Conservation (phyloP, 2,329 filamentous ascomycete genomes). For the Aspergillus candidus region DNA sequence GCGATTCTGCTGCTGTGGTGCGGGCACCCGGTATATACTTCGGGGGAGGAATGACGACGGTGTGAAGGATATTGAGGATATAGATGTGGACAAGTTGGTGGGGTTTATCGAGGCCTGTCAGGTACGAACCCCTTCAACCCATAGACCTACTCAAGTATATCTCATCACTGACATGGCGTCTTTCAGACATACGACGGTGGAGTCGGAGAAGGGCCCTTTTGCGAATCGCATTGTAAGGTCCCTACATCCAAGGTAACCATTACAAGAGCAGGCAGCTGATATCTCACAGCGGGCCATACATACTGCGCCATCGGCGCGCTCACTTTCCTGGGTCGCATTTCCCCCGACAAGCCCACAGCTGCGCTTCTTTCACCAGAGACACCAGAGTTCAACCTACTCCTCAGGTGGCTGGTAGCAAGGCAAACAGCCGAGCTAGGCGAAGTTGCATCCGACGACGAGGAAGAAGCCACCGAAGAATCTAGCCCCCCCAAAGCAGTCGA, state of each 20-base stretch:
- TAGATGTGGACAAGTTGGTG: conserved; percentile 66
- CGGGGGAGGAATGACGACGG: conserved; percentile 55
- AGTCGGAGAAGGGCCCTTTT: conserved; percentile 67
- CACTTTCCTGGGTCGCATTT: conserved; percentile 63
- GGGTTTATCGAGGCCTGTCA: conserved; percentile 63
- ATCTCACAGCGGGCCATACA: conserved; percentile 67
- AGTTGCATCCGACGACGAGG: conserved; percentile 42
- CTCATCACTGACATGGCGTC: background rate
- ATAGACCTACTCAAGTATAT: background rate
- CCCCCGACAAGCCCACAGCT: conserved; percentile 25
- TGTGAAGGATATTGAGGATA: conserved; percentile 58
- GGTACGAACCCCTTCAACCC: conserved; percentile 29
- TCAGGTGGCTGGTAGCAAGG: conserved; percentile 57
- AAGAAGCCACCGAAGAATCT: conserved; percentile 15
- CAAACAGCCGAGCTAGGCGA: conserved; percentile 56
- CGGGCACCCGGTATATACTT: conserved; percentile 75
- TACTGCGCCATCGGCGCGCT: conserved; percentile 81
- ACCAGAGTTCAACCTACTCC: conserved; percentile 29
- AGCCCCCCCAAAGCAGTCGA: conserved; percentile 3
- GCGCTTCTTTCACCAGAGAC: conserved; percentile 24
- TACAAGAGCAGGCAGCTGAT: background rate
- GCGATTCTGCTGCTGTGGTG: conserved; percentile 80
- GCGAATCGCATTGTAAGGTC: conserved; percentile 72
- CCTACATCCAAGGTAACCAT: conserved; percentile 2
- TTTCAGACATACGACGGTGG: conserved; percentile 75